These are phyloP conservation scores for Rhododendron kiyosumense DNA, from an alignment of 148 eudicot genomes.

Conservation along the genomic window DNA sequence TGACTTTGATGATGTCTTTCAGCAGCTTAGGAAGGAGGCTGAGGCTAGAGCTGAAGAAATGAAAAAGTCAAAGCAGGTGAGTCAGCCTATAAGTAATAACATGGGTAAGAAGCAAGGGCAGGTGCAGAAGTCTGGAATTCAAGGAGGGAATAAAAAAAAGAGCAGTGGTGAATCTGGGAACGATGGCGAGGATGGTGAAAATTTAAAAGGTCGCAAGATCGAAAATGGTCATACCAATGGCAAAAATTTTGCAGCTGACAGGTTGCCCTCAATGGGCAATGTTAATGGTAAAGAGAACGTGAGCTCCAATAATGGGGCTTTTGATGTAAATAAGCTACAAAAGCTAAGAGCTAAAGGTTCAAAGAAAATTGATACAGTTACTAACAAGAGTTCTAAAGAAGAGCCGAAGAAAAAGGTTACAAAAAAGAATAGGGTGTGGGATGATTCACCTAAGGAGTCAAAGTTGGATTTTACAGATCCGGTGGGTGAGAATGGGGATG, in stretches of 20 bases:
- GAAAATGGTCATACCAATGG: constrained; percentile 58
- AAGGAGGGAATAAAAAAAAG: constrained; percentile 63
- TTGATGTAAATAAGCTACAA: constrained; percentile 89
- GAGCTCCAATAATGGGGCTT: constrained; percentile 58
- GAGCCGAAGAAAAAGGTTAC: constrained; percentile 72
- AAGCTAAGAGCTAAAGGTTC: constrained; percentile 67
- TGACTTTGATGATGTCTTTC: constrained; percentile 73
- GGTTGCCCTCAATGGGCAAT: constrained; percentile 21
- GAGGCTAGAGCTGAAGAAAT: constrained; percentile 89
- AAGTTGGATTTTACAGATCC: constrained; percentile 91
- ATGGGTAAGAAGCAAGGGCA: constrained; percentile 60
- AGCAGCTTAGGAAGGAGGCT: constrained; percentile 88
- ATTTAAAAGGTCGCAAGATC: constrained; percentile 22
- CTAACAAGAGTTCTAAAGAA: constrained; percentile 53
- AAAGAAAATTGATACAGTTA: constrained; percentile 64
- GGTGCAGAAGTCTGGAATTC: constrained; percentile 44
- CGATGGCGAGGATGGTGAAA: constrained; percentile 51
- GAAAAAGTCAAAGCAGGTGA: constrained; percentile 70
- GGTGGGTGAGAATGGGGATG: constrained; percentile 53
- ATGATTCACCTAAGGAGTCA: constrained; percentile 54
- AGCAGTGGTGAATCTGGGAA: constrained; percentile 50
- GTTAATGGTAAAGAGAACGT: constrained; percentile 61
- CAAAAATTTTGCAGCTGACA: constrained; percentile 24
- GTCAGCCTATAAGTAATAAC: constrained; percentile 28
- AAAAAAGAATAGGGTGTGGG: constrained; percentile 94